Evolutionary conservation across 441 rosid species (phyloP).

Genomic region (Breynia disticha): DNA sequence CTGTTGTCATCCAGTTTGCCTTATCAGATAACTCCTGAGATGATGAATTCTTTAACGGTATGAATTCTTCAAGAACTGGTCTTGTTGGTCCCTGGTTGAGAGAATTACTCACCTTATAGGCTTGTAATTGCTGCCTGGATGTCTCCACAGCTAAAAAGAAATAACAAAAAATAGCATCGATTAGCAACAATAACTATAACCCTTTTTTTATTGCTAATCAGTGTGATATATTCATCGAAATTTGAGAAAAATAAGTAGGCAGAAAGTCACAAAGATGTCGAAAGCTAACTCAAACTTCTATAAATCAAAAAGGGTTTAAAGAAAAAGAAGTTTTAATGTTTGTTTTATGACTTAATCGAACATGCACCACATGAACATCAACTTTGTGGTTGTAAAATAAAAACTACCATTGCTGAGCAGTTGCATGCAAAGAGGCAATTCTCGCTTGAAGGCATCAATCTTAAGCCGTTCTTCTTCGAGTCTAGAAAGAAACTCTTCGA

Average conservation of each 20-base stretch:
- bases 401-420: constrained; percentile 81
- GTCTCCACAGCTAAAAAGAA: constrained; percentile 64
- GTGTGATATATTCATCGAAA: no score
- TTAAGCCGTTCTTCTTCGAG: constrained; percentile 91
- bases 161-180: not conserved
- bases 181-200: no score
- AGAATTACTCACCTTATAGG: constrained; percentile 32
- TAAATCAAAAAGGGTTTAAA: constrained; percentile 30
- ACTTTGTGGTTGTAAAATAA: constrained; percentile 6
- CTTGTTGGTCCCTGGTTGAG: constrained; percentile 32
- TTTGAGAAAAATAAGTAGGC: constrained; percentile 5
- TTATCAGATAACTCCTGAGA: constrained; percentile 41
- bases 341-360: constrained; percentile 3
- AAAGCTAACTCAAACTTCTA: constrained; percentile 51
- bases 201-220: no score
- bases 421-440: constrained; percentile 99
- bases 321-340: constrained; percentile 11
- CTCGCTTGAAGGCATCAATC: constrained; percentile 97
- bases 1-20: constrained; percentile 85
- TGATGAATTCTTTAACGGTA: constrained; percentile 58
- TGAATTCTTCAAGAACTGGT: constrained; percentile 91
- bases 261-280: constrained; percentile 21
- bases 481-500: constrained; percentile 67
- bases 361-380: constrained; percentile 21
- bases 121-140: constrained; percentile 72